phyloP scores from a whole-genome alignment of 805 yeast species.

The Lachancea sp. region DNA sequence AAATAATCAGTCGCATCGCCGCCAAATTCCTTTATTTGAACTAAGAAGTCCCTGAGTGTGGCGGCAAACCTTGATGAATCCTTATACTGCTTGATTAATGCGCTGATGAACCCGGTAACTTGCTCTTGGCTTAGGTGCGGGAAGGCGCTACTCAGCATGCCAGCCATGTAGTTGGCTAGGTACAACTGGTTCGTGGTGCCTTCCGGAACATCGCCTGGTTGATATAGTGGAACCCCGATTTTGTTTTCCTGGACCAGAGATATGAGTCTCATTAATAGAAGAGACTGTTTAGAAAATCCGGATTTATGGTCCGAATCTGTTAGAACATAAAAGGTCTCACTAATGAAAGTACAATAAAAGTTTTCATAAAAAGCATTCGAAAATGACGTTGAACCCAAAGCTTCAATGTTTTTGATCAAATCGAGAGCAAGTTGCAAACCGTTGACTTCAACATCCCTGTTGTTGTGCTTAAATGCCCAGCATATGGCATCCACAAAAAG shows the following conservation, averaged over 20 bases:
- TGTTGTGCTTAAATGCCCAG: constrained; percentile 98
- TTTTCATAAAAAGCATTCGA: constrained; percentile 82
- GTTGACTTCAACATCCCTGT: constrained; percentile 90
- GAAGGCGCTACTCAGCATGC: constrained; percentile 81
- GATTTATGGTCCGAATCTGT: constrained; percentile 98
- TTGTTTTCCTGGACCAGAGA: constrained; percentile 73
- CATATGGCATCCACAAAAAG: constrained; percentile 86
- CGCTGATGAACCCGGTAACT: constrained; percentile 72
- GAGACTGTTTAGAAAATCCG: constrained; percentile 84
- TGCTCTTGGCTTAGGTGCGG: constrained; percentile 84
- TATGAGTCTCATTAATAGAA: constrained; percentile 74
- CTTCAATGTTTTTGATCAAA: constrained; percentile 76
- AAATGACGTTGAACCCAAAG: constrained; percentile 59
- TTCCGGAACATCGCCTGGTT: constrained; percentile 70
- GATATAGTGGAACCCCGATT: constrained; percentile 71
- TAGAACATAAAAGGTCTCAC: constrained; percentile 87
- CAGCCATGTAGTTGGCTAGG: constrained; percentile 73
- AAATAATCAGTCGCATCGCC: constrained; percentile 93
- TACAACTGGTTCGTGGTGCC: constrained; percentile 80
- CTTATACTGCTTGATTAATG: constrained; percentile 64
- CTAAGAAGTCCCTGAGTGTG: constrained; percentile 87
- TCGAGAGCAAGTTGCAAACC: constrained; percentile 84
- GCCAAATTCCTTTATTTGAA: constrained; percentile 91
- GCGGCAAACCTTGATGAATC: constrained; percentile 74
- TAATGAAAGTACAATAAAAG: constrained; percentile 80